Percentiles rank a stretch among this genome's conserved stretches.
phyloP scores from a whole-genome alignment of 345 rosid genomes.

The Populus euphratica region DNA sequence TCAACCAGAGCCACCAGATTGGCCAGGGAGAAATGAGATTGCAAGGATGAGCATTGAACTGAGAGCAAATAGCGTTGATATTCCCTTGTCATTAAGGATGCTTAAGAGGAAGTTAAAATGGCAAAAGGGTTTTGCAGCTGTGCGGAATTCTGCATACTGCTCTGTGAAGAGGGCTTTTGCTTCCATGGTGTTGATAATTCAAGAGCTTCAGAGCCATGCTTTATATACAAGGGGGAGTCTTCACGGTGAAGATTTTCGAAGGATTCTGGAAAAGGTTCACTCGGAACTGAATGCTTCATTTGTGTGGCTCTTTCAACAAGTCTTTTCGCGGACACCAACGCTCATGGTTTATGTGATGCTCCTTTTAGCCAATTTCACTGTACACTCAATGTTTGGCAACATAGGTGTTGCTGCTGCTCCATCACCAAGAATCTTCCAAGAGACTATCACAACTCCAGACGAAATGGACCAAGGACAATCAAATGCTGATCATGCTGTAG shows the following conservation, averaged over 20 bases:
- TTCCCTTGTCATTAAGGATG: constrained; percentile 61
- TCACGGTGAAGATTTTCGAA: constrained; percentile 39
- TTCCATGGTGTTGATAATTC: constrained; percentile 55
- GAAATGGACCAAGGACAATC: constrained; percentile 13
- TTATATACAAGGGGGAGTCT: constrained; percentile 38
- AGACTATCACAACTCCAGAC: neutral
- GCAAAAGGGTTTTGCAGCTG: constrained; percentile 38
- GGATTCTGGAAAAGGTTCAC: constrained; percentile 35
- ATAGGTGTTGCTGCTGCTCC: constrained; percentile 12
- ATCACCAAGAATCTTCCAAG: neutral
- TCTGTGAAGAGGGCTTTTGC: constrained; percentile 71
- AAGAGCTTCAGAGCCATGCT: constrained; percentile 62
- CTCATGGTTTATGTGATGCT: constrained; percentile 75
- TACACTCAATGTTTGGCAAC: constrained; percentile 50
- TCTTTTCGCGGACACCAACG: constrained; percentile 62
- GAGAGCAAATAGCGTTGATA: constrained; percentile 51
- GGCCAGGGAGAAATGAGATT: constrained; percentile 44
- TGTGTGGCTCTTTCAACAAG: constrained; percentile 64
- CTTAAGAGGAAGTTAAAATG: constrained; percentile 59
- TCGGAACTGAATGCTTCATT: constrained; percentile 54
- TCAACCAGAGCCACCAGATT: constrained; percentile 35
- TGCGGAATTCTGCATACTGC: constrained; percentile 42
- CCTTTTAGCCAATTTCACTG: constrained; percentile 59
- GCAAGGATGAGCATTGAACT: constrained; percentile 37
- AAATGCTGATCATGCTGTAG: neutral